Evolutionary conservation across 176 grass and related monocot species (phyloP).

Genomic region (Calamus simplicifolius): DNA sequence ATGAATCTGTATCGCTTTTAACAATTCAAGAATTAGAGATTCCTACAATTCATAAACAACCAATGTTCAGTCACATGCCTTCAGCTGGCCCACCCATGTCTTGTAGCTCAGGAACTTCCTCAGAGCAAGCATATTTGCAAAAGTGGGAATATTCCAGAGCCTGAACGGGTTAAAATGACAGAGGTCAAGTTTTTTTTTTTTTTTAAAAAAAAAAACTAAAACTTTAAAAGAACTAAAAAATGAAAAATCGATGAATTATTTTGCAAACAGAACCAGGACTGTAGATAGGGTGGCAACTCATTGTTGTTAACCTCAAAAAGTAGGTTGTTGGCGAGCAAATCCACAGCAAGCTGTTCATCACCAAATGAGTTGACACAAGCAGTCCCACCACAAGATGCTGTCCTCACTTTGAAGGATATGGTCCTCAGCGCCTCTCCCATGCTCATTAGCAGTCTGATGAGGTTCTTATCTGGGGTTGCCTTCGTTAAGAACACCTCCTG

Average conservation of each 20-base stretch:
- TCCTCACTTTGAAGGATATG: conserved; percentile 90
- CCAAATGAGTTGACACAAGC: conserved; percentile 93
- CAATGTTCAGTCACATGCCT: conserved; percentile 24
- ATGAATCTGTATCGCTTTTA: too few relatives aligned
- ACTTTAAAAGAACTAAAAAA: too few relatives aligned
- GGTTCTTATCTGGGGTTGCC: conserved; percentile 82
- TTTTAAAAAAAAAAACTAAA: neutral
- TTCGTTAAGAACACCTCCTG: conserved; percentile 93
- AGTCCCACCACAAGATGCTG: conserved; percentile 77
- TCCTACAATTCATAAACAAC: too few relatives aligned
- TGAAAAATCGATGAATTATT: too few relatives aligned
- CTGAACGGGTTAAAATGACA: conserved; percentile 8
- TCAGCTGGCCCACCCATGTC: conserved; percentile 95
- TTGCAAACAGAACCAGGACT: too few relatives aligned
- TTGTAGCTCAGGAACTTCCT: conserved; percentile 90
- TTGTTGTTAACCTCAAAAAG: conserved; percentile 49
- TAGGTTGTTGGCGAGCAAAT: conserved; percentile 85
- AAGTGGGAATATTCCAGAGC: conserved; percentile 86
- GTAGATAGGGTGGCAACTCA: too few relatives aligned
- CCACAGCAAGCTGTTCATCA: conserved; percentile 94
- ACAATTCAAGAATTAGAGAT: too few relatives aligned
- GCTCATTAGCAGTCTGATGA: conserved; percentile 77
- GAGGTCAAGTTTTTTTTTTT: neutral
- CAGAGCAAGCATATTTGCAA: conserved; percentile 97
- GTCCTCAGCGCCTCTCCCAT: conserved; percentile 97